Base-by-base conservation (phyloP, 495 filamentous ascomycete species). In the Emericellopsis terricola region DNA sequence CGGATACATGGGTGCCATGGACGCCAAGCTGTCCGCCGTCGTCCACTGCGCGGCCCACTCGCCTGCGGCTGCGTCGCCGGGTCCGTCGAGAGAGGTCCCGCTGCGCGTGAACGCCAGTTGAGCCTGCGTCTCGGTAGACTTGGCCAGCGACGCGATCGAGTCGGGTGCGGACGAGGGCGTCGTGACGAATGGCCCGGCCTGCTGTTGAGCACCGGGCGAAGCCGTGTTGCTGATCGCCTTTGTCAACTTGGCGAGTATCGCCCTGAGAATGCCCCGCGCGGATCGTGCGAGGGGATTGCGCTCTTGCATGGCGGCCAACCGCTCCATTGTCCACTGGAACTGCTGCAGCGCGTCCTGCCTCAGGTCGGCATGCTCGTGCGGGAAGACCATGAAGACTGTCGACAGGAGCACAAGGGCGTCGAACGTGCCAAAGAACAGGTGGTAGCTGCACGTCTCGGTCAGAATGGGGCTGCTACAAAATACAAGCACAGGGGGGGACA, bases 351-450 rank as follows among this genome's bases (percentile, higher is more conserved):
- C 53, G 28, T 57, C 49, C 11, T 50, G 41, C 11, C 57, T 44
- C 28, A 58, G 31, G 19, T 62, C 56, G 9, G 38, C 32, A 34
- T 67, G 56, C 31, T 69, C 59, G 11, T 49, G 45, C 5, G 67
- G 64, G 38, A 68, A 68, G 6, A 66, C 39, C 21, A 71, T 64
- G 44, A 62, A 73, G 33, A 75, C 60, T 13, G 70, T 65, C 3
- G 69, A 58, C 33, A 74, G 61, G 34, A 76, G 56, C 19, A 75
- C 62, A 35, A 72, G 57, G 14, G 72, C 70, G 46, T 76, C 72
- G 38, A 76, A 76, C 2, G 67, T 73, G 29, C 63, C 64, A 21
- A 69, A 65, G 36, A 73, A 68, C 7, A 65, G 47, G 13, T 59
- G 53, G 41, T 63, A 62, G 5, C 49, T 51, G 19, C 0, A n/a